Evolutionary conservation across 2,329 filamentous ascomycete species (phyloP).

Genomic region (Trichophyton mentagrophytes): DNA sequence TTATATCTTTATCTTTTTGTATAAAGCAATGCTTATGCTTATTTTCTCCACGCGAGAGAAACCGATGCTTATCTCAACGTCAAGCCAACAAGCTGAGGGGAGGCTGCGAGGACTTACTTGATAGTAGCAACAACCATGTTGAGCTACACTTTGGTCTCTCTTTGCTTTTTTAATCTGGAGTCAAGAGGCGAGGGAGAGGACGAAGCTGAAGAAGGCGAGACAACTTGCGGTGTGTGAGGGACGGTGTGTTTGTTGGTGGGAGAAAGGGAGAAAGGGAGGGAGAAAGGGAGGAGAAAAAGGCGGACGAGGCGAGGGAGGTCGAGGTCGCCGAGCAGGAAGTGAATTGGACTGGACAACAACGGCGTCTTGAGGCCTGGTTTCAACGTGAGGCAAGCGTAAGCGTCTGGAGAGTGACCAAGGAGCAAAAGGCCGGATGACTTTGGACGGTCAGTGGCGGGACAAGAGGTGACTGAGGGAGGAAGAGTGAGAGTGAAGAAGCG

Average conservation of each 20-base stretch:
- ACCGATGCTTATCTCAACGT: background rate
- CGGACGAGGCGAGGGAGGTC: background rate
- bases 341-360: background rate
- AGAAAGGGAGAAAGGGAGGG: background rate
- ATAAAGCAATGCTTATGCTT: background rate
- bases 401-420: background rate
- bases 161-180: background rate
- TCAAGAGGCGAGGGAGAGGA: background rate
- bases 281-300: background rate
- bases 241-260: background rate
- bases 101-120: slow-evolving; percentile 37
- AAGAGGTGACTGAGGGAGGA: background rate
- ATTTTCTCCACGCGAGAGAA: background rate
- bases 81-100: background rate
- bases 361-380: background rate
- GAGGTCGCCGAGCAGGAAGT: background rate
- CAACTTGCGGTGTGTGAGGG: background rate
- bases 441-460: background rate
- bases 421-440: too few species aligned
- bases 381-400: background rate
- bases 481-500: background rate
- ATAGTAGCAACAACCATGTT: slow-evolving; percentile 51
- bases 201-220: slow-evolving; percentile 2
- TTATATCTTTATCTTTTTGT: background rate
- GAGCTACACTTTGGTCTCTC: slow-evolving; percentile 4